These are phyloP conservation scores for Camellia granthamiana DNA, from an alignment of 148 eudicot species.

Conservation along the genomic window DNA sequence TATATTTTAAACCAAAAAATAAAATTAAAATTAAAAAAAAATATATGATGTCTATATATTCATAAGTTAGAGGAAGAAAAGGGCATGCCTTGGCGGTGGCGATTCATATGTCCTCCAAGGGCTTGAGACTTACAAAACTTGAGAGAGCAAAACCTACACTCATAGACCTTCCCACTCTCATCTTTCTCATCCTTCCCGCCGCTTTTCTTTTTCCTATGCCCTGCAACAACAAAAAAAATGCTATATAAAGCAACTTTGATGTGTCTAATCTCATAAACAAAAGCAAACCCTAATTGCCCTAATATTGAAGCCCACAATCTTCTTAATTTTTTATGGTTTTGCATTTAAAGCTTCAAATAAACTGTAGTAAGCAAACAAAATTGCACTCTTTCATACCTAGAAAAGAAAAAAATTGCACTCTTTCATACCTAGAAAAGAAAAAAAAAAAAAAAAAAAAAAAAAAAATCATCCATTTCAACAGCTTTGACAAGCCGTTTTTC, in stretches of 20 bases:
- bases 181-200: constrained; percentile 42
- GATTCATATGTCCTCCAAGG: constrained; percentile 99
- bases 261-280: constrained; percentile 20
- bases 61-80: no score
- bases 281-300: constrained; percentile 16
- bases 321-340: not conserved
- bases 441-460: no score
- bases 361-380: not conserved
- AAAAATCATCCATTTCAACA: no score
- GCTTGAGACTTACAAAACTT: constrained; percentile 99
- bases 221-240: constrained; percentile 16
- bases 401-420: no score
- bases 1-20: not conserved
- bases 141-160: constrained; percentile 97
- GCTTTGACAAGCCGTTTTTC: no score
- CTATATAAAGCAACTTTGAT: constrained; percentile 31
- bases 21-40: no score
- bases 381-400: not conserved
- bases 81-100: constrained; percentile 88
- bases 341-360: not conserved
- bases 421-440: no score
- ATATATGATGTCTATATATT: no score
- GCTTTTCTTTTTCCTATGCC: constrained; percentile 64
- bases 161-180: constrained; percentile 79
- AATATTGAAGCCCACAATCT: not conserved